Evolutionary conservation across 75 land plant species (phyloP).

Genomic region (Cunninghamia lanceolata): DNA sequence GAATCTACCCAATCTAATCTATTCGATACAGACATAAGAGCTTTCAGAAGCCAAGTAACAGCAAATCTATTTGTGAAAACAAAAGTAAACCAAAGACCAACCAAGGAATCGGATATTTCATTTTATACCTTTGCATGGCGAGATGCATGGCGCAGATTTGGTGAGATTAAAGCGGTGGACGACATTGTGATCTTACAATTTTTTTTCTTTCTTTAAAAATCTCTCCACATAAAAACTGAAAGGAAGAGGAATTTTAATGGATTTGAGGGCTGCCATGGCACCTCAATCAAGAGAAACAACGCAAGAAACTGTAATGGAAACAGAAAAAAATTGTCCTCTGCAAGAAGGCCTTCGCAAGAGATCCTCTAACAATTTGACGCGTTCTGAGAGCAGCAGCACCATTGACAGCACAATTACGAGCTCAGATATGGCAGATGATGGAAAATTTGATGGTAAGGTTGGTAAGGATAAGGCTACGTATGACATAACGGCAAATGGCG

Average conservation of each 20-base stretch:
- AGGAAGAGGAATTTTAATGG: neutral
- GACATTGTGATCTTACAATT: no score
- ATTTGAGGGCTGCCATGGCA: conserved; percentile 3
- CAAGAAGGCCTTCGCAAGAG: neutral
- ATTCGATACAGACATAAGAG: neutral
- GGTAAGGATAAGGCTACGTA: neutral
- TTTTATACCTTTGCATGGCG: neutral
- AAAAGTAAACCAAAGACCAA: neutral
- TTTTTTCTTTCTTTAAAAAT: neutral
- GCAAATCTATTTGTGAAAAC: neutral
- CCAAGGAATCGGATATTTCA: neutral
- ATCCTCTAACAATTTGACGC: neutral
- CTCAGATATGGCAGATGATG: neutral
- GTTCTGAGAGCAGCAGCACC: conserved; percentile 8
- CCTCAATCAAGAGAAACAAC: neutral
- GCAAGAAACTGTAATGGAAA: neutral
- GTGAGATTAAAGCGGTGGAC: neutral
- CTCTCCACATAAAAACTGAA: neutral
- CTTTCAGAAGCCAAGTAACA: neutral
- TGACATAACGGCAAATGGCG: neutral
- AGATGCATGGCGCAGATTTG: neutral
- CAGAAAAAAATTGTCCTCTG: neutral
- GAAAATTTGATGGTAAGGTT: neutral
- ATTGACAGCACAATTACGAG: neutral
- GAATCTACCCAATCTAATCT: no score